Evolutionary conservation across 352 stramenopile genomes (phyloP), one percentile per base, ranked within the genome.

Genomic region (Detonula confervacea): DNA sequence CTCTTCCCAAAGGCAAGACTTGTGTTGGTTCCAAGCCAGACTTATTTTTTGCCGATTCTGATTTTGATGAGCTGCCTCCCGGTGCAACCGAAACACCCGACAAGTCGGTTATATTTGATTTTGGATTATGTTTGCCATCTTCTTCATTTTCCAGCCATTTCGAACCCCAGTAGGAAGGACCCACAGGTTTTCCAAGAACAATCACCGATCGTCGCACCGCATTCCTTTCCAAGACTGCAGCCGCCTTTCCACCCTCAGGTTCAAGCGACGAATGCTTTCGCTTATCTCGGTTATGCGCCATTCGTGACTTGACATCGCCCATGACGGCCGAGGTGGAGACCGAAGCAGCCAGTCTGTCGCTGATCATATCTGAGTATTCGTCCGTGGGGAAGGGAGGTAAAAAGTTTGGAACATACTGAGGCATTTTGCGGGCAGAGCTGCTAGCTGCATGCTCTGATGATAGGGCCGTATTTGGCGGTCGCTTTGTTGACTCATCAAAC

Each of bases 361-460:
- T 29, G 9, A 29, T 35, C 47, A 54, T 37, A 16, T 68, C 30
- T 14, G 61, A 69, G 52, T 52, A 57, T 27, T 73, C 18, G 33
- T 60, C 37, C 16, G 54, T 54, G n/a, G 77, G 70, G 47, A 74
- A 84, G 39, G 77, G 77, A 22, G 77, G 77, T 30, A 84, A 74
- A 65, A 84, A 84, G 52, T 84, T 84, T 16, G 77, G 77, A 64
- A 84, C 77, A 47, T 84, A 81, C 20, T 56, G 49, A 51, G 77
- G 70, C 63, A 60, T 70, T 59, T n/a, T n/a, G n/a, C n/a, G 54
- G 37, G 42, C 51, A 60, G n/a, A 39, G 22, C 20, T 9, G 22
- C 33, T 64, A 11, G 27, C n/a, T 0, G 20, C 46, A 51, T 7
- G 39, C n/a, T 62, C 44, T 54, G 57, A 3, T 37, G 22, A 64